These are phyloP conservation scores for Paramecium biaurelia DNA, from an alignment of 73 alveolate genomes.

Conservation along the genomic window DNA sequence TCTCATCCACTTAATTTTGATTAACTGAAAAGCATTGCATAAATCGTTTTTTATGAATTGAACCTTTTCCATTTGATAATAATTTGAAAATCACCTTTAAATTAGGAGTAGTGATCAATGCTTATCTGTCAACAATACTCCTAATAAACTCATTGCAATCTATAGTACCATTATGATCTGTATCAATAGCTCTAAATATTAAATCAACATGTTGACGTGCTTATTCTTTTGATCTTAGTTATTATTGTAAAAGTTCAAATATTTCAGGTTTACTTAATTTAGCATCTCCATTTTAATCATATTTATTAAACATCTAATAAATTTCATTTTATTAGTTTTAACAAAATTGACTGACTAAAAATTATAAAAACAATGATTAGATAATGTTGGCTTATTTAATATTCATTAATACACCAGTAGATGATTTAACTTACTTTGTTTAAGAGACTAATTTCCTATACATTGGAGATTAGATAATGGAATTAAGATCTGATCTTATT, in stretches of 20 bases:
- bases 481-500: not conserved
- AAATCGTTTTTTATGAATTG: not conserved
- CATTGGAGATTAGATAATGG: not conserved
- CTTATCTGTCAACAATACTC: not conserved
- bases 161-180: not conserved
- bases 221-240: not conserved
- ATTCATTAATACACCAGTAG: not conserved
- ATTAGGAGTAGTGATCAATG: not conserved
- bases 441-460: not conserved
- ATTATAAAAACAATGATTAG: not conserved
- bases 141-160: not conserved
- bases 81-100: not conserved
- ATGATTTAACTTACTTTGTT: not conserved
- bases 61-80: not conserved
- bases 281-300: conserved; percentile 5
- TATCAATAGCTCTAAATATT: not conserved
- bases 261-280: not conserved
- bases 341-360: not conserved
- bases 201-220: not conserved
- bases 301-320: not conserved
- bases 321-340: not conserved
- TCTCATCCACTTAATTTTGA: not conserved
- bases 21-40: not conserved
- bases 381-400: not conserved
- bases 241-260: not conserved